A percentile compares a stretch with the other conserved stretches of the same genome.
phyloP scores from a whole-genome alignment of 1,284 basidiomycete genomes.

The Cystobasidium slooffiae region DNA sequence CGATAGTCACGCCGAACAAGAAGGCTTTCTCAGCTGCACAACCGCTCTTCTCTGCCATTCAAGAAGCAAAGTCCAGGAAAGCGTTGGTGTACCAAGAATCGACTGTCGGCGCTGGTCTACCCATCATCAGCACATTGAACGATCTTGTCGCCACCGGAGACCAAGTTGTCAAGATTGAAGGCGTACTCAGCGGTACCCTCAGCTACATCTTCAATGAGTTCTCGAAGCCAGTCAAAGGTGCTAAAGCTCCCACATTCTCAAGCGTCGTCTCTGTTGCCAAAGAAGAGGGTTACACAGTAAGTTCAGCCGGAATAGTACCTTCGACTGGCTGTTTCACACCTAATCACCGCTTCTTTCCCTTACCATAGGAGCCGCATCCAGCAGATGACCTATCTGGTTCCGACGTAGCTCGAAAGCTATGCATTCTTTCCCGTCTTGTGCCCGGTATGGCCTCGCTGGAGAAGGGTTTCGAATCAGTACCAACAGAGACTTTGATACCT shows the following conservation, averaged over 20 bases:
- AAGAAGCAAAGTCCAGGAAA: constrained; percentile 65
- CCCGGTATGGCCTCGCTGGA: constrained; percentile 60
- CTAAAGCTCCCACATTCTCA: constrained; percentile 68
- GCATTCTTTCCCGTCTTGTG: constrained; percentile 85
- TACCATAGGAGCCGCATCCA: constrained; percentile 85
- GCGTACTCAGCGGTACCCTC: constrained; percentile 90
- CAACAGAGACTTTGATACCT: constrained; percentile 85
- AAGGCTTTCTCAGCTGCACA: constrained; percentile 87
- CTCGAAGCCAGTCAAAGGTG: constrained; percentile 62
- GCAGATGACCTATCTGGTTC: constrained; percentile 94
- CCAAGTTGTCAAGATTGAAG: constrained; percentile 67
- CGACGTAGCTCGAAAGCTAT: constrained; percentile 95
- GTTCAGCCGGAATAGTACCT: constrained; percentile 47
- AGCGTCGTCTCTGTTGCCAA: constrained; percentile 86
- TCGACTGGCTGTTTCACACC: not conserved
- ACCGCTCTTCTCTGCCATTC: constrained; percentile 72
- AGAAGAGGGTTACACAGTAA: constrained; percentile 89
- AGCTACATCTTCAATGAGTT: constrained; percentile 99
- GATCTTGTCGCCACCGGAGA: constrained; percentile 92
- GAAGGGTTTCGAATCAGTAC: constrained; percentile 76
- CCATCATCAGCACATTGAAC: constrained; percentile 87
- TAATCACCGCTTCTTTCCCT: not conserved
- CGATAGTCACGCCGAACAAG: constrained; percentile 96
- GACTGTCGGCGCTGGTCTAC: constrained; percentile 94
- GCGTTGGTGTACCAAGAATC: constrained; percentile 83